Percentiles rank a stretch among this genome's conserved stretches.
Conservation (phyloP, 805 yeast species). For the Torulaspora indica region DNA sequence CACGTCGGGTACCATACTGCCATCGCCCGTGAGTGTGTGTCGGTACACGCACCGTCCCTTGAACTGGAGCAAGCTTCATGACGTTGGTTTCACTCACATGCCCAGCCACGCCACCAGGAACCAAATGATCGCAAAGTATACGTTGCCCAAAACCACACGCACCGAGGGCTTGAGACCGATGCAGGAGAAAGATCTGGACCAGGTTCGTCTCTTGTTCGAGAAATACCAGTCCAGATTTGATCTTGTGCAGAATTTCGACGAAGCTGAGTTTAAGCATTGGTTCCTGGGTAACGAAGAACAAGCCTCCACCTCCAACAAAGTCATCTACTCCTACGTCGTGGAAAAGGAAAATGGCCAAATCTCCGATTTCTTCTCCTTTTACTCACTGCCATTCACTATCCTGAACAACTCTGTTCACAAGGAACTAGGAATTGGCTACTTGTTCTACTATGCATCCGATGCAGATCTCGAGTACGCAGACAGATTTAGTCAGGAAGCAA, state of each 20-base stretch:
- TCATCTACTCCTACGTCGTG: constrained; percentile 75
- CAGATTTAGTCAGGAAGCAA: constrained; percentile 40
- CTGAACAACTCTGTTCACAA: constrained; percentile 58
- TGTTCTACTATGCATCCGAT: constrained; percentile 84
- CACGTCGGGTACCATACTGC: constrained; percentile 87
- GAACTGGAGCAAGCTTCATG: constrained; percentile 84
- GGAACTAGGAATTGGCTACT: constrained; percentile 77
- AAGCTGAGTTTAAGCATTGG: constrained; percentile 71
- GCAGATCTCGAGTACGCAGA: constrained; percentile 43
- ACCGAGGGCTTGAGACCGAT: constrained; percentile 50
- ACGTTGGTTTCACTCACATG: constrained; percentile 81
- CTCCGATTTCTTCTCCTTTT: constrained; percentile 87
- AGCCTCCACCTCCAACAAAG: constrained; percentile 35
- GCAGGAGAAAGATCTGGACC: constrained; percentile 56
- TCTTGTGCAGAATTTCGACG: constrained; percentile 58
- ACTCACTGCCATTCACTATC: constrained; percentile 82
- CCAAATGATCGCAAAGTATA: constrained; percentile 64
- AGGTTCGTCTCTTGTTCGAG: constrained; percentile 54
- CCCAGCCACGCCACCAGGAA: constrained; percentile 68
- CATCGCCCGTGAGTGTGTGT: constrained; percentile 85
- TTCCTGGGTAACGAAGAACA: constrained; percentile 52
- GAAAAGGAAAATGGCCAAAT: constrained; percentile 51
- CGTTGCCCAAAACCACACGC: constrained; percentile 51
- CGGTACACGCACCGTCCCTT: constrained; percentile 91
- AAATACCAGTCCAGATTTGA: constrained; percentile 68